Percentiles rank a stretch among this genome's conserved stretches.
phyloP scores from a whole-genome alignment of 805 yeast genomes.

The Yamadazyma paraphyllophila region DNA sequence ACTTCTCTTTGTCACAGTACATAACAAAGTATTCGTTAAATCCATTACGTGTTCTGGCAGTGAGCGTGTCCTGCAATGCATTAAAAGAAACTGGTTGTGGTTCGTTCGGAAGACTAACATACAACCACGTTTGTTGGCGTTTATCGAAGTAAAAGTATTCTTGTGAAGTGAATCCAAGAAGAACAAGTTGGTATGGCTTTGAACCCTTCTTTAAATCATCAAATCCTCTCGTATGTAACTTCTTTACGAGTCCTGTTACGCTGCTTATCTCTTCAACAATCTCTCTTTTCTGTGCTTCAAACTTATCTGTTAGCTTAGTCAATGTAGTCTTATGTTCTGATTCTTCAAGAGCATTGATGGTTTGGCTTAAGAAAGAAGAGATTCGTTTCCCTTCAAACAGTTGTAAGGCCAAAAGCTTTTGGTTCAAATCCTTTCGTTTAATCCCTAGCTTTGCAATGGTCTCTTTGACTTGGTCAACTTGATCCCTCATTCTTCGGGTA shows the following conservation, averaged over 20 bases:
- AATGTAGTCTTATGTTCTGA: slow-evolving; percentile 5
- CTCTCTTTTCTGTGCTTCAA: slow-evolving; percentile 15
- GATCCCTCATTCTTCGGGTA: slow-evolving; percentile 19
- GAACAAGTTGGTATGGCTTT: slow-evolving; percentile 23
- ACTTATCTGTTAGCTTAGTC: slow-evolving; percentile 21
- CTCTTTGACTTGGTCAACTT: slow-evolving; percentile 21
- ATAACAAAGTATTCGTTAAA: slow-evolving; percentile 4
- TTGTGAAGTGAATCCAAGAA: slow-evolving; percentile 30
- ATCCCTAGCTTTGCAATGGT: slow-evolving; percentile 15
- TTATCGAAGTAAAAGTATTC: slow-evolving; percentile 27
- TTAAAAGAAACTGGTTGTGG: slow-evolving; percentile 10
- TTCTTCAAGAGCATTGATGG: slow-evolving; percentile 18
- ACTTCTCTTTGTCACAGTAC: slow-evolving; percentile 10
- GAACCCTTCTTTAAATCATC: slow-evolving; percentile 3
- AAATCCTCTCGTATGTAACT: slow-evolving; percentile 10
- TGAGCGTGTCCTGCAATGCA: slow-evolving; percentile 1
- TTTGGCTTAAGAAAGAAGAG: slow-evolving; percentile 22
- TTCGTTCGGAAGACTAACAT: slow-evolving; percentile 6
- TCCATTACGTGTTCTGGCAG: neutral
- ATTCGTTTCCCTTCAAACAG: slow-evolving; percentile 42
- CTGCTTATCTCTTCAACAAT: slow-evolving; percentile 19
- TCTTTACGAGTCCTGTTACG: slow-evolving; percentile 11
- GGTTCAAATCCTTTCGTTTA: slow-evolving; percentile 20
- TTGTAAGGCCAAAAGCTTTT: slow-evolving; percentile 29
- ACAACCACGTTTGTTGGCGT: slow-evolving; percentile 9